These are phyloP conservation scores for Arabidopsis hybrid DNA, from an alignment of 441 rosid genomes.

Conservation along the genomic window DNA sequence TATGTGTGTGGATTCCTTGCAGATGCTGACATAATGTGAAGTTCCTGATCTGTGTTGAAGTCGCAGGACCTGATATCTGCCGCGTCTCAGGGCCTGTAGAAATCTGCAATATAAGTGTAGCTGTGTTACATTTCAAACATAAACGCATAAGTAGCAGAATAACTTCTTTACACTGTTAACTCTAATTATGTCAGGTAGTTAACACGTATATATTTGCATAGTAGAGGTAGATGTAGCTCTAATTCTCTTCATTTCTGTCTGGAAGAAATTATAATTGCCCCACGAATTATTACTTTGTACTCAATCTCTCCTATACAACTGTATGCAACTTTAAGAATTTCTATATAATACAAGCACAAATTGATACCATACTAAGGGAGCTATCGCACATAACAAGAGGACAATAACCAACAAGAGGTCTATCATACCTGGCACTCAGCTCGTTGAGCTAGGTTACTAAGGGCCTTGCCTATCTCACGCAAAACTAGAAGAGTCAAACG, in stretches of 20 bases:
- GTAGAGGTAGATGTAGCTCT: not conserved
- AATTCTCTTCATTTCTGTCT: conserved; percentile 4
- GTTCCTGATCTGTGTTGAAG: conserved; percentile 84
- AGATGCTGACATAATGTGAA: conserved; percentile 91
- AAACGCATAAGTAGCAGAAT: conserved; percentile 1
- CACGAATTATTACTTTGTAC: not conserved
- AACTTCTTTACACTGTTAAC: conserved; percentile 22
- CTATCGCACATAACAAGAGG: not conserved
- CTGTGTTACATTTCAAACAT: conserved; percentile 29
- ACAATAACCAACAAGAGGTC: conserved; percentile 13
- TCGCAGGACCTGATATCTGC: conserved; percentile 85
- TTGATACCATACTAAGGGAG: not conserved
- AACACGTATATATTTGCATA: not conserved
- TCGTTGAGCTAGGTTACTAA: conserved; percentile 80
- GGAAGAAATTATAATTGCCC: not conserved
- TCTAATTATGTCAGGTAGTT: not conserved
- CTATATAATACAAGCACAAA: not conserved
- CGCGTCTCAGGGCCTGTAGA: conserved; percentile 98
- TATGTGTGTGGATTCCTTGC: conserved; percentile 84
- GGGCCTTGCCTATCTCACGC: conserved; percentile 85
- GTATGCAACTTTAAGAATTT: conserved; percentile 8
- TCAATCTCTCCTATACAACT: conserved; percentile 22
- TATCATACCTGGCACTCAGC: conserved; percentile 90
- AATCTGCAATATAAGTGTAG: conserved; percentile 63
- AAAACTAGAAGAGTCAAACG: conserved; percentile 92